phyloP scores from a whole-genome alignment of 2,329 filamentous ascomycete species.

The Alternaria sp. region DNA sequence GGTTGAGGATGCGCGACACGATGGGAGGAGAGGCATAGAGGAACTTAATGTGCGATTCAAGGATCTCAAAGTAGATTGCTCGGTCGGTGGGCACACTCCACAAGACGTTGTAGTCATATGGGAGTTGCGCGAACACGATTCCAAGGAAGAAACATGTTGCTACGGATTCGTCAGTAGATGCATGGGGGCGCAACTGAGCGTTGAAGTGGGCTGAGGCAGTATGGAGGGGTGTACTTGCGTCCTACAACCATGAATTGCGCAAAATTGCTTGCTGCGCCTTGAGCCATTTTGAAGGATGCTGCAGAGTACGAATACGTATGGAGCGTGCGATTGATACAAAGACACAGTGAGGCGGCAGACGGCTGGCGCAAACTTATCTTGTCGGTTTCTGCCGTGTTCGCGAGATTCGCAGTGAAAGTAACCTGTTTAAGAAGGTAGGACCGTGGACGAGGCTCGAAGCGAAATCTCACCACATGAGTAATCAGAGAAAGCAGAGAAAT shows the following conservation, averaged over 20 bases:
- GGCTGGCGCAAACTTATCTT: constrained; percentile 40
- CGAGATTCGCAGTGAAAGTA: constrained; percentile 34
- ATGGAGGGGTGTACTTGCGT: constrained; percentile 67
- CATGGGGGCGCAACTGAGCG: constrained; percentile 5
- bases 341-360: constrained; percentile 21
- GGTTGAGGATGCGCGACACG: constrained; percentile 92
- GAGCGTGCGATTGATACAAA: constrained; percentile 18
- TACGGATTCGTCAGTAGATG: constrained; percentile 35
- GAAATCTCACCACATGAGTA: constrained; percentile 9
- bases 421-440: constrained; percentile 42
- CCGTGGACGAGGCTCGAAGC: constrained; percentile 23
- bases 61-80: constrained; percentile 77
- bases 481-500: not conserved
- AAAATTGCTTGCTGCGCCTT: constrained; percentile 67
- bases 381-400: constrained; percentile 22
- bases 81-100: constrained; percentile 74
- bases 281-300: constrained; percentile 34
- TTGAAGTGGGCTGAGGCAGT: constrained; percentile 17
- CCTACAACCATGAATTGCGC: constrained; percentile 97
- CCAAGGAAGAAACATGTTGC: constrained; percentile 95
- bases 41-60: constrained; percentile 90
- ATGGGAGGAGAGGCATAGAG: constrained; percentile 90
- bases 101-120: constrained; percentile 92
- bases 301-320: constrained; percentile 7
- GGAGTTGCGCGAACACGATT: constrained; percentile 94